Evolutionary conservation across 306 rosid species (phyloP), one percentile per base, ranked within the genome.

Genomic region (Ochetophila trinervis): DNA sequence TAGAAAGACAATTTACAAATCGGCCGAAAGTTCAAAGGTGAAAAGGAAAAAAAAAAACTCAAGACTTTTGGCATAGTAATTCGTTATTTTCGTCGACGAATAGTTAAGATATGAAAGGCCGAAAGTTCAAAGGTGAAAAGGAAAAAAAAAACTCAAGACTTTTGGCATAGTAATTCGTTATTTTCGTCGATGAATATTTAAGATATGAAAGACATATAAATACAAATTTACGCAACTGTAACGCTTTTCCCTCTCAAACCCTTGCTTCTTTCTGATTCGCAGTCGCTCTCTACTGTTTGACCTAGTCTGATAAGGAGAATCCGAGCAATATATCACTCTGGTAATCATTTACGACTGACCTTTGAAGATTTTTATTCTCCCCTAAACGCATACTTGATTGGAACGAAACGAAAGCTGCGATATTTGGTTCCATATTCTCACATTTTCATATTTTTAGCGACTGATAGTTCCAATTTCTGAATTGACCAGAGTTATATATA

Each of bases 261-360:
- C 57, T 40, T 6, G 45, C 45, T 40, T 40, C 45, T 40, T 10
- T 40, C 2, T 53, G 32, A 6, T 14, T 9, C 14, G 0, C 24
- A 20, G 32, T 53, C 30, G 57, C 57, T 53, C 30, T 53, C 57
- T 53, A 13, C 57, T 11, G 6, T 13, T 2, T 50, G 21, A 1
- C 6, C n/a, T 50, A 27, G 3, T 27, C 71, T 54, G 17, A 20
- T 19, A 3, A 37, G 0, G n/a, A 54, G 24, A 7, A 66, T 40
- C 14, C 15, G 23, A 66, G n/a, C 72, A 57, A 27, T 68, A 44
- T 51, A 60, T 57, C 57, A 27, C 53, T 67, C 30, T 50, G 48
- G 53, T 44, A 62, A 60, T 64, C 14, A 12, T 20, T 23, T 61
- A 53, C 4, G 32, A 44, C 3, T 30, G 27, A 23, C 5, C 32